Conservation (phyloP, 2,329 filamentous ascomycete genomes). For the Ceratocystis diversiconidia region DNA sequence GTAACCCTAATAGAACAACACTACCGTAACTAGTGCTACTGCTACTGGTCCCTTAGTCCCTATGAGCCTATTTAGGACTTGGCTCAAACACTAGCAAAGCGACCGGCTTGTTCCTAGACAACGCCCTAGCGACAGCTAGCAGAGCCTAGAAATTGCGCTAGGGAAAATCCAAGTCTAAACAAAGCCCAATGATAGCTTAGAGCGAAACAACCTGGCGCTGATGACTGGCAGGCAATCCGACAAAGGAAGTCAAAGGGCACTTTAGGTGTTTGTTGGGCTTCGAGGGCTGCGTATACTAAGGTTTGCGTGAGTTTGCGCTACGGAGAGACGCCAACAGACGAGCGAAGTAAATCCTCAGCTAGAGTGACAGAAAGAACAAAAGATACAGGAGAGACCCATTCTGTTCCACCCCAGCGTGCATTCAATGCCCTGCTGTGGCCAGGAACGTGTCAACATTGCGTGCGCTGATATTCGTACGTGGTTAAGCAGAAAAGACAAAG, state of each 20-base stretch:
- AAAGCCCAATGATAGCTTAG: neutral
- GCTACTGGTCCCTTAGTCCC: neutral
- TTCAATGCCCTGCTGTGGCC: neutral
- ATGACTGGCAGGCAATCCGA: neutral
- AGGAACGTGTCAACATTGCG: neutral
- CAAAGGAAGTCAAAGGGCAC: neutral
- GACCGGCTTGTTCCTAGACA: neutral
- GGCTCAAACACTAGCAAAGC: constrained; percentile 3
- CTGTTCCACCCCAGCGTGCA: neutral
- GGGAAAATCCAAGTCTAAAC: neutral
- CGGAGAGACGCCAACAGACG: neutral
- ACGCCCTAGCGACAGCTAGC: neutral
- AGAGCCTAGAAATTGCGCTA: neutral
- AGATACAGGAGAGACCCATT: neutral
- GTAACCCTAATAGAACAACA: neutral
- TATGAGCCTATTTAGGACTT: neutral
- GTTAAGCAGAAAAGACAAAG: neutral
- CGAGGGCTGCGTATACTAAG: neutral
- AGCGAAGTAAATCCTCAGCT: neutral
- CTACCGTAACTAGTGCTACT: neutral
- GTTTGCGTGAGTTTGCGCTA: neutral
- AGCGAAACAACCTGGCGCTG: neutral
- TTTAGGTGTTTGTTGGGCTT: neutral
- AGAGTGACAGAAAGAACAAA: neutral
- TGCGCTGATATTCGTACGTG: neutral